phyloP scores from a whole-genome alignment of 176 grass and related monocot species.

The Musa beccarii region DNA sequence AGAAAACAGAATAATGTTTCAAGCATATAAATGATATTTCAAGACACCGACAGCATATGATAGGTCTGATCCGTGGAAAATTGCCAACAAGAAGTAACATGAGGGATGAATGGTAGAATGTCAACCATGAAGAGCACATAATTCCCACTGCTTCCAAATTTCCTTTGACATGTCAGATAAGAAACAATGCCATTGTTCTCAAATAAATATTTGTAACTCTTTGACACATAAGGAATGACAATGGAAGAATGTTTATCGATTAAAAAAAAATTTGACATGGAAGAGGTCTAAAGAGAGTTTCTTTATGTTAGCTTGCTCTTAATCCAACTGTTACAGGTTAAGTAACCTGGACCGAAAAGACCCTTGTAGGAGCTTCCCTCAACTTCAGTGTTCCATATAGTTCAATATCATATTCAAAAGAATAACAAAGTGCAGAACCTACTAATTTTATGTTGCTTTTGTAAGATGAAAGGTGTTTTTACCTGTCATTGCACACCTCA shows the following conservation, averaged over 20 bases:
- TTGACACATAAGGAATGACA: background rate
- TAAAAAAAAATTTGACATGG: background rate
- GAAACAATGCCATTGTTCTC: too few species aligned
- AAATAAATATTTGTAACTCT: too few species aligned
- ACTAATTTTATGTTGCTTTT: background rate
- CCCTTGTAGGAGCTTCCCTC: background rate
- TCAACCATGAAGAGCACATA: too few species aligned
- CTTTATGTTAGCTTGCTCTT: background rate
- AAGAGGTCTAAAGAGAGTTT: background rate
- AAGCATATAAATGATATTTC: background rate
- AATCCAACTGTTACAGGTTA: background rate
- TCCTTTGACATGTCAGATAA: too few species aligned
- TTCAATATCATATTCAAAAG: background rate
- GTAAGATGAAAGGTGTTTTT: background rate
- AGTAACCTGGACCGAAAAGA: background rate
- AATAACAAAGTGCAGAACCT: background rate
- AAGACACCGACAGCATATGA: background rate
- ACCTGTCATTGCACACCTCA: constrained; percentile 72
- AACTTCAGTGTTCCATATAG: background rate
- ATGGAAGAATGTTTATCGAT: background rate
- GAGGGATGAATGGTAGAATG: too few species aligned
- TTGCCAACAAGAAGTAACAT: too few species aligned
- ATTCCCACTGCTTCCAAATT: too few species aligned
- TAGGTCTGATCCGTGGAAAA: background rate
- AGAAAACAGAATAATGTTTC: too few species aligned